Conservation (phyloP, 345 rosid genomes). For the Eucalyptus dawsonii region DNA sequence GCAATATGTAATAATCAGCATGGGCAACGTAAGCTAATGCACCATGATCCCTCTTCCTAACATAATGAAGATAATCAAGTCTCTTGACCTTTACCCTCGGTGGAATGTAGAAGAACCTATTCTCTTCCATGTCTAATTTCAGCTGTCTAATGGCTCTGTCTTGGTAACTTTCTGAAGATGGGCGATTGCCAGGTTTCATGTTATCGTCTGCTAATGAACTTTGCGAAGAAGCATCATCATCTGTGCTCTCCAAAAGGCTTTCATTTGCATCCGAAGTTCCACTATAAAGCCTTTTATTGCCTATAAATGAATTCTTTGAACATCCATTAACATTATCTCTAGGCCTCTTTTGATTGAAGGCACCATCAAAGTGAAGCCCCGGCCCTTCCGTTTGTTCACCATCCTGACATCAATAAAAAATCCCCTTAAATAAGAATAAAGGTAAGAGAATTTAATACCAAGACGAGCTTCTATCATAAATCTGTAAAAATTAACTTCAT, state of each 20-base stretch:
- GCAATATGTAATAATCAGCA: constrained; percentile 74
- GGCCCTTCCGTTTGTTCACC: neutral
- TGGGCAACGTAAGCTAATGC: constrained; percentile 42
- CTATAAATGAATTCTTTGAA: neutral
- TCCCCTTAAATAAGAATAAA: neutral
- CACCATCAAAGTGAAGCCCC: neutral
- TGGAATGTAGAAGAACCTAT: constrained; percentile 56
- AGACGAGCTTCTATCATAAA: neutral
- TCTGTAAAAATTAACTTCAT: neutral
- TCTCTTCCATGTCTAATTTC: constrained; percentile 58
- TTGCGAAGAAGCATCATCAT: neutral
- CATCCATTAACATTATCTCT: constrained; percentile 3
- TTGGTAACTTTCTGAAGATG: neutral
- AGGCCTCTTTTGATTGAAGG: constrained; percentile 12
- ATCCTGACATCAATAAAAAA: constrained; percentile 4
- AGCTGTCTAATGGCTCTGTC: constrained; percentile 27
- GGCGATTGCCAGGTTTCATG: neutral
- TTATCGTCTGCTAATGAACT: constrained; percentile 2
- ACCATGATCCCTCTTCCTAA: constrained; percentile 51
- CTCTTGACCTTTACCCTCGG: constrained; percentile 53
- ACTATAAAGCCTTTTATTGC: neutral
- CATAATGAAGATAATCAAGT: constrained; percentile 49
- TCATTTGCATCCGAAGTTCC: neutral
- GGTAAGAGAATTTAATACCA: neutral
- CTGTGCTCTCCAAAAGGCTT: neutral